These are phyloP conservation scores for Arachnomyces sp. DNA, from an alignment of 2,329 filamentous ascomycete genomes.

Conservation along the genomic window DNA sequence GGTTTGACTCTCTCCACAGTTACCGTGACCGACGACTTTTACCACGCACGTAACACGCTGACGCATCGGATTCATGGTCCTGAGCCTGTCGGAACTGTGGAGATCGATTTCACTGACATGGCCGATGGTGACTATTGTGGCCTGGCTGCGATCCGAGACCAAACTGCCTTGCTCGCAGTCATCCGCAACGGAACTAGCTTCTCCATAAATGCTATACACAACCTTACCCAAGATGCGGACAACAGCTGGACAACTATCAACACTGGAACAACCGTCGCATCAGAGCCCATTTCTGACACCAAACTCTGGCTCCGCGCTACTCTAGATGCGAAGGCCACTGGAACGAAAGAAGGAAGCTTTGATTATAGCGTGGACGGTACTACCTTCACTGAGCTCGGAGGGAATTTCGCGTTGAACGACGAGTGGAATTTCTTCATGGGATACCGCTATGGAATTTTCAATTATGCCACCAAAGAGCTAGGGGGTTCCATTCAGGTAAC, in stretches of 20 bases:
- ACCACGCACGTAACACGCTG: conserved; percentile 32
- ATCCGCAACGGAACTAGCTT: conserved; percentile 18
- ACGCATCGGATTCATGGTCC: conserved; percentile 33
- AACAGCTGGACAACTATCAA: conserved; percentile 20
- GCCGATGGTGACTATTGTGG: conserved; percentile 46
- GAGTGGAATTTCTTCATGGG: conserved; percentile 42
- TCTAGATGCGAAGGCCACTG: conserved; percentile 12
- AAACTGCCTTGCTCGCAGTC: conserved; percentile 48
- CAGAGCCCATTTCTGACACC: too few species aligned
- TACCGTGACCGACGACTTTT: conserved; percentile 45
- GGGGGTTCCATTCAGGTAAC: conserved; percentile 27
- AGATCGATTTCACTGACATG: conserved; percentile 44
- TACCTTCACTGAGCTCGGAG: conserved; percentile 26
- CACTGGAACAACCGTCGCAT: conserved; percentile 20
- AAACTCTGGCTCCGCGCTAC: too few species aligned
- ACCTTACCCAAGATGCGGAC: conserved; percentile 5
- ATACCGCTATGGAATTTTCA: conserved; percentile 42
- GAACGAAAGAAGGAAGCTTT: conserved; percentile 25
- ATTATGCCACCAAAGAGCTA: conserved; percentile 37
- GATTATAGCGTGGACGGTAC: conserved; percentile 38
- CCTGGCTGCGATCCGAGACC: conserved; percentile 46
- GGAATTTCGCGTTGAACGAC: conserved; percentile 28
- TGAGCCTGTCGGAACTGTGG: conserved; percentile 39
- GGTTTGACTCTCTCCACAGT: conserved; percentile 43
- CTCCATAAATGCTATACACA: too few species aligned